Base-by-base conservation (phyloP, 345 rosid genomes). In the Microthlaspi erraticum region DNA sequence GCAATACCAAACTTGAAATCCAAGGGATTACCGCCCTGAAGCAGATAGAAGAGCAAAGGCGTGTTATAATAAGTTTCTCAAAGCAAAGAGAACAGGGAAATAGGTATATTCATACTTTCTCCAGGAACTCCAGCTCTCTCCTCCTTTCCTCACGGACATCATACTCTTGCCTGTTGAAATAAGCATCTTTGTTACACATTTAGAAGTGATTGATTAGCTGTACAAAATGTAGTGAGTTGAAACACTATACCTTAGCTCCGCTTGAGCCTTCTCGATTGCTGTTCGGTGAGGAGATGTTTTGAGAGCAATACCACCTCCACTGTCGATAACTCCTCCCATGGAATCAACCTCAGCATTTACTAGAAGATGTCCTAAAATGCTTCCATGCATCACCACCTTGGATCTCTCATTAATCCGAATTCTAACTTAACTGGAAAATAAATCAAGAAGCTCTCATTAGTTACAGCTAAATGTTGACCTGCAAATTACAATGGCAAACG, bases 311-410 rank as follows among this genome's bases (percentile, higher is more conserved):
- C 90, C 97, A 82, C 80, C 90, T 85, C 97, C 93, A 44, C 96
- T 85, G 64, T 95, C 96, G 55, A 90, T 88, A 88, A 88, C 88
- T 82, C 98, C 99, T 80, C 98, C 98, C 99, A 95, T 95, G 86
- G 96, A 92, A 85, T 90, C 98, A 84, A 87, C 91, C 84, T 95
- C 99, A 83, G 99, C 97, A 92, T 90, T 86, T 92, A 92, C 89
- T 74, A 86, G 76, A 79, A 77, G 72, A 81, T 82, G 77, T 73
- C 78, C 85, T 61, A 84, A 80, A 69, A 84, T 81, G 78, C 86
- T 79, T 83, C 85, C 97, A 88, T 86, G 87, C 96, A 88, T 91
- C 83, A 84, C 85, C 77, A 65, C 76, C 82, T 69, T 32, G 44
- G 60, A 72, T 55, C 51, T 72, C 77, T 83, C 87, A 84, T 83